phyloP scores from a whole-genome alignment of 306 rosid genomes.

The Casuarina glauca region DNA sequence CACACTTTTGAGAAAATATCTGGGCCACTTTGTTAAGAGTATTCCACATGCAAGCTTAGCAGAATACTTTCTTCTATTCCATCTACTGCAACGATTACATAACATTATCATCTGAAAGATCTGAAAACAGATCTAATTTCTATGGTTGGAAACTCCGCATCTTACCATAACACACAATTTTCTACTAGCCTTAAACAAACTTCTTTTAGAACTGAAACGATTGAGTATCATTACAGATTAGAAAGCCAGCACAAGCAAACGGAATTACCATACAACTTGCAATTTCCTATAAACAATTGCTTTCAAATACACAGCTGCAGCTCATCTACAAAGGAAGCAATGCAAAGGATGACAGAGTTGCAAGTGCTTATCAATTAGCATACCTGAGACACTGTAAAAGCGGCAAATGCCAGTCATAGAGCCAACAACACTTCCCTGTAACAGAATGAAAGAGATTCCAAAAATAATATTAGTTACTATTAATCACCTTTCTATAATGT shows the following conservation, averaged over 20 bases:
- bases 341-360: conserved; percentile 8
- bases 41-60: neutral
- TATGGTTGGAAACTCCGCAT: neutral
- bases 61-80: neutral
- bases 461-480: conserved; percentile 24
- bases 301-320: neutral
- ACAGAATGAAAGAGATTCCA: conserved; percentile 28
- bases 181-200: neutral
- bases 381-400: conserved; percentile 79
- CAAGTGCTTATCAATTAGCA: conserved; percentile 6
- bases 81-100: neutral
- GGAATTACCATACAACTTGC: conserved; percentile 16
- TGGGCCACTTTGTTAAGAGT: neutral
- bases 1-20: neutral
- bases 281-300: conserved; percentile 11
- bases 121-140: neutral
- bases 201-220: neutral
- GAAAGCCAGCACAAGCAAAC: conserved; percentile 17
- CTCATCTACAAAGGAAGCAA: conserved; percentile 15
- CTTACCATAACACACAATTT: neutral
- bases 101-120: neutral
- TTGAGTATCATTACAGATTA: conserved; percentile 3
- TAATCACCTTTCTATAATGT: conserved; percentile 17
- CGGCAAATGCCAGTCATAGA: conserved; percentile 75
- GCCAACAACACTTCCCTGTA: conserved; percentile 87